Conservation (phyloP, 768 basidiomycete genomes). For the Leccinum variicolor region DNA sequence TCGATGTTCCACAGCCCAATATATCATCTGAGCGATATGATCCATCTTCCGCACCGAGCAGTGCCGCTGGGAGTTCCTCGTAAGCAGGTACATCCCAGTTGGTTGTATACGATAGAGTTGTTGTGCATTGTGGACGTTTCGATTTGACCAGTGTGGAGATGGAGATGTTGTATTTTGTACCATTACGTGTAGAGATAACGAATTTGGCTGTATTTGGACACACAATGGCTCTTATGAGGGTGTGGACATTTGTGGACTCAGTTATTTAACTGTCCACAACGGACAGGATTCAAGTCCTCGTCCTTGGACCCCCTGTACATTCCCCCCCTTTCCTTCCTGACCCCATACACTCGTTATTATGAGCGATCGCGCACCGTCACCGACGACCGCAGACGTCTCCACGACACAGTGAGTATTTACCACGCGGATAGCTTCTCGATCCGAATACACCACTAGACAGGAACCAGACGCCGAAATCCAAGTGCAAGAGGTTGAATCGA, state of each 20-base stretch:
- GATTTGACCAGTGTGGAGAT: not conserved
- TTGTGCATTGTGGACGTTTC: not conserved
- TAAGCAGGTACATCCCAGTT: constrained; percentile 5
- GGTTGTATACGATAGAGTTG: not conserved
- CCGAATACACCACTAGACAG: constrained; percentile 16
- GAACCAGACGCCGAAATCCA: constrained; percentile 1
- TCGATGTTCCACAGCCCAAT: constrained; percentile 29
- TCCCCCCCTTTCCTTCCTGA: constrained; percentile 7
- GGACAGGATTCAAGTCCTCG: constrained; percentile 14
- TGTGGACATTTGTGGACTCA: constrained; percentile 1
- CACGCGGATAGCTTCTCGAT: not conserved
- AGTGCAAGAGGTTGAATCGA: not conserved
- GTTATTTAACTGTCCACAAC: not conserved
- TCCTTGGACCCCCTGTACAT: constrained; percentile 6
- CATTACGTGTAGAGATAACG: not conserved
- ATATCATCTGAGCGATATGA: constrained; percentile 34
- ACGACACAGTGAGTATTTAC: constrained; percentile 14
- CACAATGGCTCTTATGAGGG: not conserved
- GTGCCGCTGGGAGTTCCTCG: constrained; percentile 8
- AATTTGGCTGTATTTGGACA: constrained; percentile 27
- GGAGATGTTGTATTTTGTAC: constrained; percentile 8
- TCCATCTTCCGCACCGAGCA: constrained; percentile 16
- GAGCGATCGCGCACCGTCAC: constrained; percentile 19
- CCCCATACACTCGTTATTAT: constrained; percentile 31
- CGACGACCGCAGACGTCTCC: not conserved